Evolutionary conservation across 768 basidiomycete genomes (phyloP), one percentile per base, ranked within the genome.

Genomic region (Suillus hirtellus): DNA sequence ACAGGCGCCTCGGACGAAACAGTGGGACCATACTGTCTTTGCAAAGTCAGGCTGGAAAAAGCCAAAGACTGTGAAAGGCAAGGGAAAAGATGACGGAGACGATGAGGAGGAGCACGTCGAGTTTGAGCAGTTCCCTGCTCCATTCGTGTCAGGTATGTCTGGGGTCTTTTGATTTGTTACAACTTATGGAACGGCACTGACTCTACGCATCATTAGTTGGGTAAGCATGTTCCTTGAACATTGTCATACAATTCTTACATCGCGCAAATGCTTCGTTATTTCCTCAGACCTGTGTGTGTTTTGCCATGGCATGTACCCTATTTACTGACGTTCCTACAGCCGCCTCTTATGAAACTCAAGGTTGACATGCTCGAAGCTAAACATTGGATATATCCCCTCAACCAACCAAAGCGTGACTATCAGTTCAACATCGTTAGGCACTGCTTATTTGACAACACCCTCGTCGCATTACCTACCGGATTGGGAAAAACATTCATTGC

Each of bases 401-500:
- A 99, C 72, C 82, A 85, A 40, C 86, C 90, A 1, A 90, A 92
- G 68, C 90, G 97, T 65, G 90, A 92, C 67, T 99, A 99, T 70
- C 97, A 99, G 69, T 96, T 84, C 73, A 96, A 97, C 64, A 98
- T 99, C 64, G 90, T 94, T 63, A 87, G 83, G 70, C 82, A 86
- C 37, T 91, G 88, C 68, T 81, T 99, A 27, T 94, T 92, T 70
- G 92, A 98, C 31, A 99, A 99, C 71, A 92, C 93, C 8, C 84
- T 99, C 9, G 95, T 98, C 35, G 91, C 95, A 0, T 78, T 99
- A 15, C 97, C 97, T 2, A 99, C 97, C 0, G 97, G 97, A 52
- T 79, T 99, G 14, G 97, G 97, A 17, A 99, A 99, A 78, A 99
- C 97, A 0, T 99, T 99, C 70, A 91, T 99, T 64, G 97, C 97